Evolutionary conservation across 108 stramenopile species (phyloP).

Genomic region (Nannochloropsis granulata): DNA sequence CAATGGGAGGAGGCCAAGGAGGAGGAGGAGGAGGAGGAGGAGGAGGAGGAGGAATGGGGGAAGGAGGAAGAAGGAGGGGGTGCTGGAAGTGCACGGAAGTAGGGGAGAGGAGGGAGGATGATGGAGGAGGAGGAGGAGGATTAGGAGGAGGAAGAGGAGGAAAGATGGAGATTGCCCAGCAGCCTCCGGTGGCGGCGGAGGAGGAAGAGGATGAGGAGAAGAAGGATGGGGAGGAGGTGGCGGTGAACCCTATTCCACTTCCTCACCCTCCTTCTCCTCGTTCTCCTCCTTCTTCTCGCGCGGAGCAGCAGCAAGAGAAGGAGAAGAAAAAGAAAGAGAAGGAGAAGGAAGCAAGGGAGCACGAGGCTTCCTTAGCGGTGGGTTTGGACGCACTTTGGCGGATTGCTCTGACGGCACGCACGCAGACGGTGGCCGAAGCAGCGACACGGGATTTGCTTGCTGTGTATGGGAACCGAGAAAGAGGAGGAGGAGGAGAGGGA

Average conservation of each 20-base stretch:
- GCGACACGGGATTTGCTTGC: conserved; percentile 18
- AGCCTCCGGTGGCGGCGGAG: no score
- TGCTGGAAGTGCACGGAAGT: not conserved
- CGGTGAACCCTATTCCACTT: no score
- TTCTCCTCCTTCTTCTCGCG: no score
- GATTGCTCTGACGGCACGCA: conserved; percentile 21
- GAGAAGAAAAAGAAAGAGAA: not conserved
- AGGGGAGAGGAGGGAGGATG: not conserved
- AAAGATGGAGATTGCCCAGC: no score
- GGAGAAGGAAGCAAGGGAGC: conserved; percentile 22
- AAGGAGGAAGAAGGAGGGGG: not conserved
- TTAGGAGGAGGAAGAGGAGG: conserved; percentile 8
- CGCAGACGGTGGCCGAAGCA: conserved; percentile 25
- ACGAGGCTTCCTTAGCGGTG: not conserved
- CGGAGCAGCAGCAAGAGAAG: no score
- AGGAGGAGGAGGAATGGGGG: not conserved
- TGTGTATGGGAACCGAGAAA: not conserved
- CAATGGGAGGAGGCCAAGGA: not conserved
- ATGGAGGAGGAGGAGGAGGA: not conserved
- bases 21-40: conserved; percentile 8
- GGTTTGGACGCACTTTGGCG: conserved; percentile 35
- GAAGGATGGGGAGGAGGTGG: no score
- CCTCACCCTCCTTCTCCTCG: no score
- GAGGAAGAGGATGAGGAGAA: no score
- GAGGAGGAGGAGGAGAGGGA: not conserved